Conservation (phyloP, 257 asterid genomes). For the Pogostemon cablin region DNA sequence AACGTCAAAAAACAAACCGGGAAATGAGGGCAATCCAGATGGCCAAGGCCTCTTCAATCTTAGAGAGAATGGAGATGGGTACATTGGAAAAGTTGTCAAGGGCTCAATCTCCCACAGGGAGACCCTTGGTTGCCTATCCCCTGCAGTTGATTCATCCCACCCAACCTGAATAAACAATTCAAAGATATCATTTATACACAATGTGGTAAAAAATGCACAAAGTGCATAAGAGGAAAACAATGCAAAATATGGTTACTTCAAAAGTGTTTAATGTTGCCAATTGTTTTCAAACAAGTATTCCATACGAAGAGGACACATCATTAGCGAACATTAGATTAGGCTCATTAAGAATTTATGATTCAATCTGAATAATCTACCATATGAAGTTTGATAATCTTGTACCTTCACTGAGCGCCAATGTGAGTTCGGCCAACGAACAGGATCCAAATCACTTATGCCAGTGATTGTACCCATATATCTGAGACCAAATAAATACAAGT, state of each 20-base stretch:
- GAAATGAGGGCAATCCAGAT: slow-evolving; percentile 67
- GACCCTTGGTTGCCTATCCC: slow-evolving; percentile 94
- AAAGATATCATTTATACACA: background rate
- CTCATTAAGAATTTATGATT: background rate
- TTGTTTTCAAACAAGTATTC: background rate
- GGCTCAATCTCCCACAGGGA: slow-evolving; percentile 96
- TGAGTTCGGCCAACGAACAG: slow-evolving; percentile 92
- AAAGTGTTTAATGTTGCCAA: background rate
- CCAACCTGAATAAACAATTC: slow-evolving; percentile 65
- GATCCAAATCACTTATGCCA: slow-evolving; percentile 81
- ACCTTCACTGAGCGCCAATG: slow-evolving; percentile 97
- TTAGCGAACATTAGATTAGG: background rate
- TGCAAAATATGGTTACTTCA: background rate
- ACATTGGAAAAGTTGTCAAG: slow-evolving; percentile 86
- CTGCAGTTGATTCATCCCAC: slow-evolving; percentile 98
- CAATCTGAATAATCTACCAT: background rate
- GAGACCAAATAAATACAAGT: slow-evolving; percentile 26
- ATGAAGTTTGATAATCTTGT: slow-evolving; percentile 13
- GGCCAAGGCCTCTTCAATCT: slow-evolving; percentile 95
- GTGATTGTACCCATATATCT: slow-evolving; percentile 96
- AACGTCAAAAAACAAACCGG: slow-evolving; percentile 50
- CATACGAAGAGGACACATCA: background rate
- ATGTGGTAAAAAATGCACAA: background rate
- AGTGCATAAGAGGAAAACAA: slow-evolving; percentile 1
- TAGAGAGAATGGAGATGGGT: slow-evolving; percentile 88